Conservation (phyloP, 768 basidiomycete species). For the Russula sp. region DNA sequence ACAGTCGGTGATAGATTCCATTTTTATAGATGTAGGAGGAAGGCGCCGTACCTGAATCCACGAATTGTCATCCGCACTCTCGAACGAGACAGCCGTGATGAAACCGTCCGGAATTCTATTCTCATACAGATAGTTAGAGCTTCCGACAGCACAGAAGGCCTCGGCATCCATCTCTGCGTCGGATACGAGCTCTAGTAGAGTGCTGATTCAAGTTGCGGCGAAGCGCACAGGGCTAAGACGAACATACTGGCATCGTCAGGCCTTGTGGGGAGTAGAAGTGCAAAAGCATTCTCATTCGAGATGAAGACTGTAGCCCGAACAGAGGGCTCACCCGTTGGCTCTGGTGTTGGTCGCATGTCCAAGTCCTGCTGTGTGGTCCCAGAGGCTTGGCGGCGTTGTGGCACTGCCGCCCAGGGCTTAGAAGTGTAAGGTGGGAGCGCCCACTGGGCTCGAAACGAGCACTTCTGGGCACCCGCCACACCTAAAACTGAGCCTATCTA, state of each 20-base stretch:
- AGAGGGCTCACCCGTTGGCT: slow-evolving; percentile 35
- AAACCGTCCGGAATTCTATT: slow-evolving; percentile 33
- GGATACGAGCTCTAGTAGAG: slow-evolving; percentile 34
- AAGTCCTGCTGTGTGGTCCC: slow-evolving; percentile 1
- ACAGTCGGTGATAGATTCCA: too few species aligned
- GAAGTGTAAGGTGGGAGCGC: too few species aligned
- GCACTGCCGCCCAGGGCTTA: not conserved
- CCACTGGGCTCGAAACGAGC: too few species aligned
- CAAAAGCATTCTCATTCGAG: slow-evolving; percentile 29
- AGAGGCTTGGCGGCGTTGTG: not conserved
- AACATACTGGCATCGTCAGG: slow-evolving; percentile 34
- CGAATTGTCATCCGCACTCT: slow-evolving; percentile 33
- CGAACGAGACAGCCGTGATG: slow-evolving; percentile 34
- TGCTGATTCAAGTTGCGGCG: not conserved
- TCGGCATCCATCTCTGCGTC: slow-evolving; percentile 36
- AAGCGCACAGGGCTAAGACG: not conserved
- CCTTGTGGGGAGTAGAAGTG: slow-evolving; percentile 32
- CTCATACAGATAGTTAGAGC: slow-evolving; percentile 28
- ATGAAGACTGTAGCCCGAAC: slow-evolving; percentile 35
- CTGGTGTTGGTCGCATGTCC: slow-evolving; percentile 34
- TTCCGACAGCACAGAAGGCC: slow-evolving; percentile 33
- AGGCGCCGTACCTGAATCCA: slow-evolving; percentile 35
- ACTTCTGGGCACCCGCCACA: too few species aligned
- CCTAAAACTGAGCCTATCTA: too few species aligned
- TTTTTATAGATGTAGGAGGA: not conserved